phyloP scores from a whole-genome alignment of 306 rosid genomes.

The Ormosia emarginata region DNA sequence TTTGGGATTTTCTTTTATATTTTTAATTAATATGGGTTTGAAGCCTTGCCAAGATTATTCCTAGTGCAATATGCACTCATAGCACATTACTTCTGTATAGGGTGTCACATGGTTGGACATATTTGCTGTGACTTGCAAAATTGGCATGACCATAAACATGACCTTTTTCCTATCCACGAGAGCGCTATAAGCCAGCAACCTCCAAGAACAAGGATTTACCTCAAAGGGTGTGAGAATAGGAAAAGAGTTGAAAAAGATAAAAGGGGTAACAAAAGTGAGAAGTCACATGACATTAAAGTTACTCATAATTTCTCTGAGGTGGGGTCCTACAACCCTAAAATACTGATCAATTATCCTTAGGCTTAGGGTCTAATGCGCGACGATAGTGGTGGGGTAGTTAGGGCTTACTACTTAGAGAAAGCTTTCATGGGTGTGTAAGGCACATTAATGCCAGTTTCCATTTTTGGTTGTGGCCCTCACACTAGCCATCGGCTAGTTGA shows the following conservation, averaged over 20 bases:
- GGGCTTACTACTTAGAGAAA: constrained; percentile 36
- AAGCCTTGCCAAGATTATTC: not conserved
- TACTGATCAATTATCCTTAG: constrained; percentile 14
- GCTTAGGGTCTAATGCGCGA: constrained; percentile 22
- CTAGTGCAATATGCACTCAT: not conserved
- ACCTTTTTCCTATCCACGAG: not conserved
- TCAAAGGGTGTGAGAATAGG: constrained; percentile 43
- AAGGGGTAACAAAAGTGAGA: constrained; percentile 14
- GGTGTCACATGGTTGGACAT: constrained; percentile 35
- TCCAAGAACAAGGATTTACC: constrained; percentile 20
- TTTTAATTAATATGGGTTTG: not conserved
- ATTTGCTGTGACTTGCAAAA: constrained; percentile 16
- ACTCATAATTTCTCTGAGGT: constrained; percentile 11
- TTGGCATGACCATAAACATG: constrained; percentile 19
- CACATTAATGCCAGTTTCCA: constrained; percentile 38
- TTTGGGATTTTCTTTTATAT: not conserved
- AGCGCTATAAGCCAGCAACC: constrained; percentile 14
- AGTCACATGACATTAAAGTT: constrained; percentile 29
- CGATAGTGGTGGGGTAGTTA: constrained; percentile 27
- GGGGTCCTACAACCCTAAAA: constrained; percentile 23
- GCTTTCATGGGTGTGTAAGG: constrained; percentile 29
- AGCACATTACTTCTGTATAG: constrained; percentile 10
- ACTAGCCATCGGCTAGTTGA: constrained; percentile 20
- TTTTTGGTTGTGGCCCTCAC: constrained; percentile 22
- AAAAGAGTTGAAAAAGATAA: constrained; percentile 26